These are phyloP conservation scores for Metrosideros polymorpha DNA, from an alignment of 441 rosid genomes.

Conservation along the genomic window DNA sequence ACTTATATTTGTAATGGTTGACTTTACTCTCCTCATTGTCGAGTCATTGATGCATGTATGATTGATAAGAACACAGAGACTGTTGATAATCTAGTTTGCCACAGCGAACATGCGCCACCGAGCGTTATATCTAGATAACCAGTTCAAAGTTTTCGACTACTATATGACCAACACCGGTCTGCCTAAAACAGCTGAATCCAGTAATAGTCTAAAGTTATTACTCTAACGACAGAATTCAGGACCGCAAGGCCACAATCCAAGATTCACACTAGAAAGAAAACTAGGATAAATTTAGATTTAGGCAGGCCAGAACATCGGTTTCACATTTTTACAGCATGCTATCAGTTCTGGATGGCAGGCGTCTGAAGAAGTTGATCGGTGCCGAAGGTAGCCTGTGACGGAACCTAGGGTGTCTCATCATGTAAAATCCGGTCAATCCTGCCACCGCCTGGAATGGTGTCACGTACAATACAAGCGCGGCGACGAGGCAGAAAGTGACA, in stretches of 20 bases:
- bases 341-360: slow-evolving; percentile 78
- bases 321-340: slow-evolving; percentile 50
- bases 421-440: slow-evolving; percentile 67
- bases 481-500: slow-evolving; percentile 57
- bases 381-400: slow-evolving; percentile 68
- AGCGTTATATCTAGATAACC: not conserved
- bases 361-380: slow-evolving; percentile 87
- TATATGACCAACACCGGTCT: not conserved
- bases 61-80: not conserved
- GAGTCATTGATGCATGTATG: not conserved
- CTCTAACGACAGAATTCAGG: not conserved
- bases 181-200: not conserved
- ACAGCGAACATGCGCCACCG: not conserved
- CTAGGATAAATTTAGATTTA: not conserved
- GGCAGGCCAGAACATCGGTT: not conserved
- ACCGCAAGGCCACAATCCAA: not conserved
- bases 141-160: not conserved
- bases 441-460: slow-evolving; percentile 82
- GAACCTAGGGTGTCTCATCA: slow-evolving; percentile 90
- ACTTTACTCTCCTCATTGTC: not conserved
- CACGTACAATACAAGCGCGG: slow-evolving; percentile 70
- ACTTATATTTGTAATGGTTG: not conserved
- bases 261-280: not conserved
- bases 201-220: not conserved
- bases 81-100: not conserved